Evolutionary conservation across 345 rosid genomes (phyloP), one percentile per base, ranked within the genome.

Genomic region (Syzygium grande): DNA sequence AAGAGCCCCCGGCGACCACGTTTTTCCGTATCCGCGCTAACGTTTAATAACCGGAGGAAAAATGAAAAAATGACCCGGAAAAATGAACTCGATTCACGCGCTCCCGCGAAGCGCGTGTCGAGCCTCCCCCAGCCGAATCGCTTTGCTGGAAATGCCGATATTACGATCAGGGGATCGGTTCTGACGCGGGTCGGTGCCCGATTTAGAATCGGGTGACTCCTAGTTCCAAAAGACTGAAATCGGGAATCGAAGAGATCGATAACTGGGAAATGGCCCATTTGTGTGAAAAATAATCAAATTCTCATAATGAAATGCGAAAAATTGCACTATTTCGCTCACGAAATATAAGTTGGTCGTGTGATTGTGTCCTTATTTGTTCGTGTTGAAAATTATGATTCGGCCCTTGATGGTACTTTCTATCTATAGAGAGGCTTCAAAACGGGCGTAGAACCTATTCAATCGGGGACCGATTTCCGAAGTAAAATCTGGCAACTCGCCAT

Each of bases 301-400:
- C 2, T 68, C 38, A 21, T 5, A 2, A 9, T 68, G 34, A 68
- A 9, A 17, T 68, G 38, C 19, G 12, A 30, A 68, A 68, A 68
- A 3, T 34, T 2, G 79, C 7, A 30, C 7, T 5, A 34, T 4
- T 16, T 16, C 23, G 0, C 0, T 4, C n/a, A 0, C 25, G 17
- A 17, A 3, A 68, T 9, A 34, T 34, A 34, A 1, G 25, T 1
- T 5, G 15, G 49, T 2, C 4, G 0, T 9, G 8, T 38, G 38
- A 4, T 34, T 68, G 4, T 3, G 0, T 3, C 4, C 2, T 9
- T 8, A 25, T 4, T 17, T 17, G 46, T 34, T 68, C 46, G 1
- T 19, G 7, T 21, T 19, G 6, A 21, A 10, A 4, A 38, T 19
- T 7, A 19, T 5, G 7, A 11, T 73, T 73, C 2, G 8, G 7